Evolutionary conservation across 2,329 filamentous ascomycete species (phyloP), one percentile per base, ranked within the genome.

Genomic region (Aspergillus sergii): DNA sequence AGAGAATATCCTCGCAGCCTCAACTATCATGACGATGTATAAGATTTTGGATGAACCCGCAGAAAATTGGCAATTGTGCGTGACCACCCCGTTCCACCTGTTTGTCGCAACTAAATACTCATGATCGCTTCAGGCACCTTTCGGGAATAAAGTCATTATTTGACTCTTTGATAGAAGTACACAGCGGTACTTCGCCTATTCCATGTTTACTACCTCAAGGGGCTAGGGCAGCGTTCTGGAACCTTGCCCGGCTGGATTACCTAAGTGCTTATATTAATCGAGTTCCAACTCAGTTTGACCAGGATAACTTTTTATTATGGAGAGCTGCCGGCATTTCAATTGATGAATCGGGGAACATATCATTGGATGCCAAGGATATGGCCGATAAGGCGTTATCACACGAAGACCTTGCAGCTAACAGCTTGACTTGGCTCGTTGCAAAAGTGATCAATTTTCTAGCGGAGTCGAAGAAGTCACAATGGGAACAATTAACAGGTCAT

Each of bases 371-470:
- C 16, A 34, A 55, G 11, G n/a, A 14, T 16, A 32, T 30, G 32
- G 21, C 9, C 7, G 32, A 55, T 19, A 39, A 9, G 34, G 30
- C 58, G n/a, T 60, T 82, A n/a, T 85, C 85, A 72, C 78, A 80
- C 23, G 87, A 90, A 72, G 88, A 89, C 64, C 81, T 86, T 64
- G 85, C 87, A 51, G 83, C 82, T 41, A 89, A 90, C 68, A 83
- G 84, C 1, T 73, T 90, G 2, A 83, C 86, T 2, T 89, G 87
- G 86, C 81, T 90, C 5, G 78, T 87, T 58, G 82, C 84, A 28
- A 89, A 89, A 66, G 81, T 89, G 0, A 82, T 88, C 58, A 90
- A 90, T 67, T 89, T 85, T 71, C 83, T 89, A 46, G 85, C 85
- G 1, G 81, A 82, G 1, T 85, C 84, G 1, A 86, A 88, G 61